Evolutionary conservation across 1,139 yeast species (phyloP).

Genomic region (Candida tetrigidarum): DNA sequence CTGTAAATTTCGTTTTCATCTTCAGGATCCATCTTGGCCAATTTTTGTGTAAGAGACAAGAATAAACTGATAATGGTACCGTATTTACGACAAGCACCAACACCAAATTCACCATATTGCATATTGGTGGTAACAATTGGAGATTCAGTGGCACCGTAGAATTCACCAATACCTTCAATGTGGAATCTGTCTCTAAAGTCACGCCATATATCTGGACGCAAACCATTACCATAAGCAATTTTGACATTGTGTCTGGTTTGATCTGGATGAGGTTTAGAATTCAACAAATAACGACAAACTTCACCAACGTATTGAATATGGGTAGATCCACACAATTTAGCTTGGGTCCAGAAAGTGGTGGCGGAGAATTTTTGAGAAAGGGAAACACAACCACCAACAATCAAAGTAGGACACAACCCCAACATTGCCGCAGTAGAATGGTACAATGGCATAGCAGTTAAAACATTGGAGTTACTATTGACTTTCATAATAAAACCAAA

Average conservation of each 20-base stretch:
- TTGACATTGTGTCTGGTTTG: constrained; percentile 67
- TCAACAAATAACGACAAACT: constrained; percentile 83
- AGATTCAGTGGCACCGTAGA: constrained; percentile 93
- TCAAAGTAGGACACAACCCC: constrained; percentile 77
- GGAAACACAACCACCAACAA: constrained; percentile 72
- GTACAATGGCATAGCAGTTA: constrained; percentile 94
- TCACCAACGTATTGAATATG: constrained; percentile 96
- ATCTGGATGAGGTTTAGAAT: constrained; percentile 67
- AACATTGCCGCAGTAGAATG: constrained; percentile 93
- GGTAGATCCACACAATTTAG: constrained; percentile 69
- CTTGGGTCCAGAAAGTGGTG: constrained; percentile 90
- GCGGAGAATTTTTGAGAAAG: constrained; percentile 85
- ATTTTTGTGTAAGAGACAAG: constrained; percentile 58
- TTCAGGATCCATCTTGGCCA: constrained; percentile 81
- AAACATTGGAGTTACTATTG: constrained; percentile 57
- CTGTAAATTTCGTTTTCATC: constrained; percentile 76
- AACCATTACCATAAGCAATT: constrained; percentile 91
- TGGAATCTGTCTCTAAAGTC: constrained; percentile 78
- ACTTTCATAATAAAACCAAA: constrained; percentile 76
- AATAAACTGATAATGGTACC: constrained; percentile 66
- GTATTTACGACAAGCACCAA: constrained; percentile 89
- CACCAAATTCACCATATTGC: constrained; percentile 79
- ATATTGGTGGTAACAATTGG: constrained; percentile 88
- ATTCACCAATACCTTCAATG: constrained; percentile 81
- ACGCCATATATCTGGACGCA: constrained; percentile 91